These are phyloP conservation scores for Onygenales sp. DNA, from an alignment of 2,329 filamentous ascomycete species.

Conservation along the genomic window DNA sequence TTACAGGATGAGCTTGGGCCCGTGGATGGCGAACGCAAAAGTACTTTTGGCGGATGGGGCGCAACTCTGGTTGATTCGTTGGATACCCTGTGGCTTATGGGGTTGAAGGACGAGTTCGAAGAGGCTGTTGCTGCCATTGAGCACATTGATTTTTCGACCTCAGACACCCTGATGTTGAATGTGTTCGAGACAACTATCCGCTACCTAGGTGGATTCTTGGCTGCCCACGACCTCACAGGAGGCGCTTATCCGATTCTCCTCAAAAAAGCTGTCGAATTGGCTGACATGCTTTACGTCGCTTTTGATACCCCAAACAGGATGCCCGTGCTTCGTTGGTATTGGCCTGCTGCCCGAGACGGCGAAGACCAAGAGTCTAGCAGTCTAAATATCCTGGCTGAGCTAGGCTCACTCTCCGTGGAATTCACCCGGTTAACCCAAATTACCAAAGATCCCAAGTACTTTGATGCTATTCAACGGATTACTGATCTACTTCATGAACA, in stretches of 20 bases:
- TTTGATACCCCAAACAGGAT: slow-evolving; percentile 22
- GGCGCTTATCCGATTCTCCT: slow-evolving; percentile 35
- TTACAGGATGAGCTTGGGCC: slow-evolving; percentile 54
- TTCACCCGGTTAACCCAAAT: slow-evolving; percentile 33
- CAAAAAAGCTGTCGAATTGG: slow-evolving; percentile 44
- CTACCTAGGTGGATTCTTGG: slow-evolving; percentile 44
- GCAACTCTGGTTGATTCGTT: slow-evolving; percentile 52
- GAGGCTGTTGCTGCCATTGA: slow-evolving; percentile 43
- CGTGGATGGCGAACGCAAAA: slow-evolving; percentile 41
- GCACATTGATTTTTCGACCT: slow-evolving; percentile 44
- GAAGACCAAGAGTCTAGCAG: slow-evolving; percentile 19
- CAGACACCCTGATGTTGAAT: slow-evolving; percentile 24
- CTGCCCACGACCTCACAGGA: slow-evolving; percentile 44
- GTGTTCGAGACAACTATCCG: slow-evolving; percentile 46
- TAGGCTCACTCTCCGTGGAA: slow-evolving; percentile 32
- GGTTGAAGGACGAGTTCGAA: slow-evolving; percentile 46
- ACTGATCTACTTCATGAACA: slow-evolving; percentile 22
- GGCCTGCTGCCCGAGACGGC: slow-evolving; percentile 14
- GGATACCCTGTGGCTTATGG: slow-evolving; percentile 57
- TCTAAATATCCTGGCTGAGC: slow-evolving; percentile 21
- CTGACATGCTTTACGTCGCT: slow-evolving; percentile 43
- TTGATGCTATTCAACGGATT: slow-evolving; percentile 28
- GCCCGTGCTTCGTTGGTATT: slow-evolving; percentile 16
- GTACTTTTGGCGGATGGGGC: slow-evolving; percentile 55
- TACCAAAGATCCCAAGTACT: slow-evolving; percentile 28